Evolutionary conservation across 495 filamentous ascomycete genomes (phyloP), one percentile per base, ranked within the genome.

Genomic region (Penicillium psychrofluorescens): DNA sequence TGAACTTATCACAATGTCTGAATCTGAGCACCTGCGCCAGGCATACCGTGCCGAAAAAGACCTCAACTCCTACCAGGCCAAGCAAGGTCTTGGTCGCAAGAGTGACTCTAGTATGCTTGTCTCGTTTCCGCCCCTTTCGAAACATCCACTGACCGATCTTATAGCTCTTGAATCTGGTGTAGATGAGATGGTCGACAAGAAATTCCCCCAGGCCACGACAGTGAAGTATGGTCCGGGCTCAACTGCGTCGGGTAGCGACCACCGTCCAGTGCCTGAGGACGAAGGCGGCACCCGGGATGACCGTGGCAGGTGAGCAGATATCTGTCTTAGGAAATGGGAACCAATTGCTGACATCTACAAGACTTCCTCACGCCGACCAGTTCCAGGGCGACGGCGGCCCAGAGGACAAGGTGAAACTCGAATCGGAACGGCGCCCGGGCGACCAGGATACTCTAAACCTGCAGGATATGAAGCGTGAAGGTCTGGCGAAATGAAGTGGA

Each of bases 81-180:
- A 78, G 58, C 63, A 64, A 32, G 74, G 74, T 9, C 36, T 58
- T 43, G 55, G 62, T 22, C 51, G 55, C 31, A 58, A 66, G 55
- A 69, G 67, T 50, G 68, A 74, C 47, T 73, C 69, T 15, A 66
- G 74, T 78, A 67, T 14, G 66, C 32, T 52, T 11, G 28, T 32
- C 9, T 35, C 12, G 4, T 11, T 10, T 12, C 8, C 35, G 32
- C 30, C 12, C 6, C 8, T 1, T 11, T 14, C 22, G 22, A 22
- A 22, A 3, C 4, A 22, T 22, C 6, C 22, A 22, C 22, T 22
- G 22, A 39, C 27, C 35, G 30, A 41, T 36, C 34, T 10, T 14
- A 35, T 42, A 78, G 74, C 69, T 11, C 36, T 55, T 37, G 76
- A 81, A 55, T 80, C 76, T 35, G 74, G 74, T 42, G 63, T 80